Evolutionary conservation across 495 filamentous ascomycete species (phyloP), one percentile per base, ranked within the genome.

Genomic region (Aspergillus coremiiformis): DNA sequence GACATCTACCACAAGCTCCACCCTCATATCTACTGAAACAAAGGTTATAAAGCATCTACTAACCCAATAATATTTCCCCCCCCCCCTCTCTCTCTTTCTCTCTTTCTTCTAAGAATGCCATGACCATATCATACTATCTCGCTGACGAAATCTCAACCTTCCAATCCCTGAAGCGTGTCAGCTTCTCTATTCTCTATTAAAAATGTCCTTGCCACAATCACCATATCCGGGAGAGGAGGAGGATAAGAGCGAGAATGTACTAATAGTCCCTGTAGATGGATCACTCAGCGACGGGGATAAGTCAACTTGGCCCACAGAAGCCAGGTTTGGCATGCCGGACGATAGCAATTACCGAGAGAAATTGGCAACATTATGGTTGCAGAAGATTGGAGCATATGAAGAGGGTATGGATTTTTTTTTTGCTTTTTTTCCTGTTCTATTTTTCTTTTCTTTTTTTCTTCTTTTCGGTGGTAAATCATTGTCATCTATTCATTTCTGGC

Each of bases 341-440:
- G 51, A 60, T 49, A 23, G 59, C 8, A 49, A 48, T 9, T 75
- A 69, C 53, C 59, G 66, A 9, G 37, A 52, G 20, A 62, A 58
- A 22, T 55, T 76, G 32, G 73, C 72, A 2, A 55, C 52, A 20
- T 53, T 66, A 52, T 76, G 73, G 73, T 53, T 74, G 29, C 54
- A 63, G 47, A 55, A 66, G 41, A 60, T 42, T 20, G 66, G 67
- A 14, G 62, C 61, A 17, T 53, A 52, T 53, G 62, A 65, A 51
- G 33, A 55, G 21, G 69, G 73, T 75, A 56, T 54, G 67, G 55
- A 45, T 51, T 43, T 49, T 45, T 24, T 39, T 55, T 19, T 19
- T 35, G 44, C n/a, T 50, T 35, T 41, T 47, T 39, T 8, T 53
- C 32, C 11, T 44, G 24, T 33, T n/a, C 14, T 32, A 23, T 44